phyloP scores from a whole-genome alignment of 768 basidiomycete species.

The Lactarius sanguifluus region DNA sequence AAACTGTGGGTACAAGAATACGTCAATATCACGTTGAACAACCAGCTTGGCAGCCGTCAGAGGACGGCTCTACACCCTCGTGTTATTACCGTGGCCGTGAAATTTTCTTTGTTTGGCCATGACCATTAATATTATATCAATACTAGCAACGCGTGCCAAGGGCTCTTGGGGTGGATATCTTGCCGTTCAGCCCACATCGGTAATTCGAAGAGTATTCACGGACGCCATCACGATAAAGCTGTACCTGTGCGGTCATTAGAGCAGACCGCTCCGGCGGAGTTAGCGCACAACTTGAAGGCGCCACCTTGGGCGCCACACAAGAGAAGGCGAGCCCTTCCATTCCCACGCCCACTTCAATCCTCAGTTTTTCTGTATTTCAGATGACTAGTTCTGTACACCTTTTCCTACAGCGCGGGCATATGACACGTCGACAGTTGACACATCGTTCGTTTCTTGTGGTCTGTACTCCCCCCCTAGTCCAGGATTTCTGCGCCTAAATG shows the following conservation, averaged over 20 bases:
- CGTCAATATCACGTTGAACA: background rate
- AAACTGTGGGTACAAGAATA: background rate
- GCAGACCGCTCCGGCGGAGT: slow-evolving; percentile 4
- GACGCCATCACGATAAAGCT: background rate
- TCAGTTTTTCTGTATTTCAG: background rate
- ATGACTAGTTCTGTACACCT: background rate
- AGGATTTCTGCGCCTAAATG: background rate
- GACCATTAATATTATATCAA: too few relatives aligned
- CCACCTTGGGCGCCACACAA: too few relatives aligned
- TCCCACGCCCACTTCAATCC: background rate
- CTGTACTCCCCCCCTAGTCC: background rate
- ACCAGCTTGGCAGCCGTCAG: background rate
- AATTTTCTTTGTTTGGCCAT: too few relatives aligned
- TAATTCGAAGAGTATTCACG: background rate
- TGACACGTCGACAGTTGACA: background rate
- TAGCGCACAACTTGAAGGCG: background rate
- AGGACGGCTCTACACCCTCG: background rate
- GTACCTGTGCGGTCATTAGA: background rate
- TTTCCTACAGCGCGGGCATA: background rate
- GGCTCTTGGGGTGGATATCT: background rate
- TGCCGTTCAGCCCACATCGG: background rate
- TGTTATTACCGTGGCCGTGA: too few relatives aligned
- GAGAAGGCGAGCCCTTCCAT: background rate
- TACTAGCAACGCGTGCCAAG: too few relatives aligned
- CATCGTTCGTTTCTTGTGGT: background rate